Conservation (phyloP, 2,329 filamentous ascomycete genomes). For the Colletotrichum paranaense region DNA sequence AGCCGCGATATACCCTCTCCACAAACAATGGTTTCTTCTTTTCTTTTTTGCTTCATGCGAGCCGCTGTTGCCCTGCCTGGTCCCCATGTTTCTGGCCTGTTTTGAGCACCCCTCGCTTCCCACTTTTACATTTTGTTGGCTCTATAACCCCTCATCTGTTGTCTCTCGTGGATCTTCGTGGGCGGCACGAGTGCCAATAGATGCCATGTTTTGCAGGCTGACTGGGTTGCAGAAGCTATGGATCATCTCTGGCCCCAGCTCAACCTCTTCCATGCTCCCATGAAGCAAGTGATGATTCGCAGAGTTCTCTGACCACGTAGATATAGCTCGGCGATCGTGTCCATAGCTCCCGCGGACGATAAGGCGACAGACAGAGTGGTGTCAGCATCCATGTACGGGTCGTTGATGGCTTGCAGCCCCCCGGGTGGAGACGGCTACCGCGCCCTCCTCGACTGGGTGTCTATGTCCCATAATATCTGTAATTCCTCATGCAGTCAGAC, state of each 20-base stretch:
- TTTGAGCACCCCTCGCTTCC: conserved; percentile 23
- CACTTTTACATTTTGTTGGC: neutral
- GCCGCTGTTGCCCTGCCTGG: neutral
- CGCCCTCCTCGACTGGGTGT: neutral
- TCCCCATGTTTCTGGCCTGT: conserved; percentile 8
- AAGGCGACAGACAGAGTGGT: neutral
- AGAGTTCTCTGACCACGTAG: neutral
- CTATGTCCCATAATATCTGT: neutral
- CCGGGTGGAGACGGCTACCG: neutral
- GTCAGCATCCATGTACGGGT: neutral
- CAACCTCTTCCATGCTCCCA: neutral
- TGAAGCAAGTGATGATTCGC: conserved; percentile 2
- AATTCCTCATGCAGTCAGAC: neutral
- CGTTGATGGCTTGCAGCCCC: neutral
- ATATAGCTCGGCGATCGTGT: neutral
- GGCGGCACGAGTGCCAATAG: neutral
- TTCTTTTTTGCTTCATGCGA: conserved; percentile 15
- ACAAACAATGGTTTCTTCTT: neutral
- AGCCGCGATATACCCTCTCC: conserved; percentile 31
- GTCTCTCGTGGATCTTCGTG: neutral
- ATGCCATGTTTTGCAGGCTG: neutral
- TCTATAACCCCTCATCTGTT: neutral
- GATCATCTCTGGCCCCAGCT: neutral
- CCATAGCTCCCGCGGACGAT: neutral
- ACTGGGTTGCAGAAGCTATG: conserved; percentile 4